A percentile compares a stretch with the other conserved stretches of the same genome.
These are phyloP conservation scores for Helianthus tuberosus DNA, from an alignment of 129 eudicot species.

Conservation along the genomic window DNA sequence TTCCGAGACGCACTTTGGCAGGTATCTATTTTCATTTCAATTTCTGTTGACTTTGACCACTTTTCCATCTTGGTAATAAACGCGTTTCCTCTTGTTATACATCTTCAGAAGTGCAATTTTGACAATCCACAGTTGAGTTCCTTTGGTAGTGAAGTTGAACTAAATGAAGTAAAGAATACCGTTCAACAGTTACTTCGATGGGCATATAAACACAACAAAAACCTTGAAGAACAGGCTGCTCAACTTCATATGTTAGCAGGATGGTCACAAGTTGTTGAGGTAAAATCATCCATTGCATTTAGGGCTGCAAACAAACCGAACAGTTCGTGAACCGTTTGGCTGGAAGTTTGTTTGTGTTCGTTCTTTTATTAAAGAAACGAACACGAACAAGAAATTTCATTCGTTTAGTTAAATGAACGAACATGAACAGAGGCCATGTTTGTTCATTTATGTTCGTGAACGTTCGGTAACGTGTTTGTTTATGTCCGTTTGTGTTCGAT, in stretches of 20 bases:
- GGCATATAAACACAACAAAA: slow-evolving; percentile 97
- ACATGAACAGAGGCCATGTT: too few species aligned
- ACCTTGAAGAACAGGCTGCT: slow-evolving; percentile 99
- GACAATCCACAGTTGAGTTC: slow-evolving; percentile 66
- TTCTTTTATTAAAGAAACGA: too few species aligned
- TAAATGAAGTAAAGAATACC: slow-evolving; percentile 64
- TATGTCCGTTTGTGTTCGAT: too few species aligned
- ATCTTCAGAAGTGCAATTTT: slow-evolving; percentile 56
- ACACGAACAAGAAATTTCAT: too few species aligned
- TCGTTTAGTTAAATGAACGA: too few species aligned
- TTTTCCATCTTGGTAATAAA: background rate
- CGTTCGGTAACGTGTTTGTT: too few species aligned
- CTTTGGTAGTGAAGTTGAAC: slow-evolving; percentile 72
- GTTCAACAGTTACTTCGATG: slow-evolving; percentile 83
- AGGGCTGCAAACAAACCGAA: too few species aligned
- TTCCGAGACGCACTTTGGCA: slow-evolving; percentile 91
- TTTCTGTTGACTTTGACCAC: background rate
- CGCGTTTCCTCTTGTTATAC: background rate
- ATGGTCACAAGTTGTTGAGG: slow-evolving; percentile 99
- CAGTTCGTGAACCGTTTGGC: too few species aligned
- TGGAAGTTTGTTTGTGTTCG: too few species aligned
- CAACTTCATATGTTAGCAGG: slow-evolving; percentile 96
- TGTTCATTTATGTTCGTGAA: too few species aligned
- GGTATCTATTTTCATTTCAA: slow-evolving; percentile 39
- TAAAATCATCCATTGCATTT: slow-evolving; percentile 20